Conservation (phyloP, 2,329 filamentous ascomycete genomes). For the Botryotinia convoluta region DNA sequence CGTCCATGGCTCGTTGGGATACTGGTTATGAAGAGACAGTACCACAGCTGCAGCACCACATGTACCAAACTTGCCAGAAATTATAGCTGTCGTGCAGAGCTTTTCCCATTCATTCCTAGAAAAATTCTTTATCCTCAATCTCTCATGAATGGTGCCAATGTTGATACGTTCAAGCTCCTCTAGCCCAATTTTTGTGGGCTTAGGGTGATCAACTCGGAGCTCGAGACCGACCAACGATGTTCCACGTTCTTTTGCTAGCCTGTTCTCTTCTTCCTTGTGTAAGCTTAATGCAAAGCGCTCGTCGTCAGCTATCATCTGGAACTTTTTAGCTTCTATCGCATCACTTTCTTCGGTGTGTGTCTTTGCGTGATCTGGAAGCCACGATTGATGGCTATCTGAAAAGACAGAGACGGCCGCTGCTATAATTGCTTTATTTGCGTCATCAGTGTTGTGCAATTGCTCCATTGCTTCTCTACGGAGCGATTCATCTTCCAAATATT, state of each 20-base stretch:
- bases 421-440: not conserved
- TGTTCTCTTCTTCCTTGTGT: not conserved
- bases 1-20: slow-evolving; percentile 6
- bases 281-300: not conserved
- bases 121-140: not conserved
- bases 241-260: not conserved
- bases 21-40: not conserved
- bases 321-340: not conserved
- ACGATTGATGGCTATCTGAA: not conserved
- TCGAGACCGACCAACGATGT: not conserved
- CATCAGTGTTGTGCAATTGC: not conserved
- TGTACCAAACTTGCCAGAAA: not conserved
- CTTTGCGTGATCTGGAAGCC: not conserved
- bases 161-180: not conserved
- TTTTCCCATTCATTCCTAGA: not conserved
- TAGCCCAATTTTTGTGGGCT: not conserved
- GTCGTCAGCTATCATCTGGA: not conserved
- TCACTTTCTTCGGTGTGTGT: not conserved
- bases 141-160: not conserved
- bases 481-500: not conserved
- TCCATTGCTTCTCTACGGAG: not conserved
- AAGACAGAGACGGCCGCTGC: not conserved
- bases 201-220: not conserved
- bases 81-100: not conserved
- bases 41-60: slow-evolving; percentile 3